Conservation (phyloP, 495 filamentous ascomycete species). For the Tuber borchii region DNA sequence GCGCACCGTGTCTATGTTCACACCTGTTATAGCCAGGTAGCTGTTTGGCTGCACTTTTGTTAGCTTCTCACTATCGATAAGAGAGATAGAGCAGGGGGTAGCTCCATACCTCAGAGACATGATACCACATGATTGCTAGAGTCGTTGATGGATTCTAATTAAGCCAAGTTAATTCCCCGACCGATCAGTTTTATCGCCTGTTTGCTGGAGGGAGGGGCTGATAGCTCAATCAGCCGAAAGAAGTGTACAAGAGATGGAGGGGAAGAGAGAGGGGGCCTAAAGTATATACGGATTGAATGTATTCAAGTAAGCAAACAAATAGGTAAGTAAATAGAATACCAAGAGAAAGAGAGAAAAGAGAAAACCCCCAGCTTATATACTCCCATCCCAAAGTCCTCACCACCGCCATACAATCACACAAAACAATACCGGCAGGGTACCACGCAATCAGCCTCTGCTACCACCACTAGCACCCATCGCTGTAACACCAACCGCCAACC, state of each 20-base stretch:
- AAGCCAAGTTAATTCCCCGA: background rate
- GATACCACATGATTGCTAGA: constrained; percentile 19
- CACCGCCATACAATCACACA: background rate
- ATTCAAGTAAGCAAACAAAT: background rate
- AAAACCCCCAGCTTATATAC: background rate
- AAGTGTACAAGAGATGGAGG: background rate
- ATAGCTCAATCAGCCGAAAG: background rate
- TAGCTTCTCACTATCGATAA: constrained; percentile 46
- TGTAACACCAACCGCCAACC: background rate
- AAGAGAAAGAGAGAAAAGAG: background rate
- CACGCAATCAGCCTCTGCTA: no score
- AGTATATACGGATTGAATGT: background rate
- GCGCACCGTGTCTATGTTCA: constrained; percentile 59
- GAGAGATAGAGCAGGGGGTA: background rate
- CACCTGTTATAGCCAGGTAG: constrained; percentile 79
- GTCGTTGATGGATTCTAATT: background rate
- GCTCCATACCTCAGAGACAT: constrained; percentile 21
- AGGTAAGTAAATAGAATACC: background rate
- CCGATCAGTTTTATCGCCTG: background rate
- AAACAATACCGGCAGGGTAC: background rate
- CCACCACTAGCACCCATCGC: background rate
- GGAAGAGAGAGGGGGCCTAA: no score
- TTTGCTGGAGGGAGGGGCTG: background rate
- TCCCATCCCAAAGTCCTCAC: background rate
- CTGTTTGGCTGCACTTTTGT: constrained; percentile 47